Percentiles rank a stretch among this genome's conserved stretches.
Evolutionary conservation across 2,329 filamentous ascomycete genomes (phyloP).

Genomic region (Pseudocercospora eumusae): DNA sequence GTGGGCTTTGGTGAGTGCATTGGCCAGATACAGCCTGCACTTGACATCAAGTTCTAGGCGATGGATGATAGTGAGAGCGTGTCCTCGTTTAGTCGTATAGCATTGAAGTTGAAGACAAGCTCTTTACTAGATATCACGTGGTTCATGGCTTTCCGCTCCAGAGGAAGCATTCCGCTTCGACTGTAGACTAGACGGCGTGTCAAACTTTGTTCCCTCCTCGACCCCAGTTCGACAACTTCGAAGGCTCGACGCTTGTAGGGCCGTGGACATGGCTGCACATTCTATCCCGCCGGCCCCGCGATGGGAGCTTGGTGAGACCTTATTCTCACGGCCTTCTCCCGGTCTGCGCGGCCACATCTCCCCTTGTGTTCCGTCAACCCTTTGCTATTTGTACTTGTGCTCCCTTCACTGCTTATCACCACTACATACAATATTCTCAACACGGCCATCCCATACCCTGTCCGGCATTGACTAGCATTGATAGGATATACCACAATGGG

Average conservation of each 20-base stretch:
- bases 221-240: background rate
- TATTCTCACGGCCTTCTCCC: slow-evolving; percentile 8
- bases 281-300: background rate
- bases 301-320: slow-evolving; percentile 1
- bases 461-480: background rate
- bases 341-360: background rate
- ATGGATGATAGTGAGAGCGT: background rate
- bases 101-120: background rate
- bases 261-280: background rate
- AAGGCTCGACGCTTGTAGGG: background rate
- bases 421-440: background rate
- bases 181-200: background rate
- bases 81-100: background rate
- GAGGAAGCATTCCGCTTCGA: background rate
- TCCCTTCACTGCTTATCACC: background rate
- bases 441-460: background rate
- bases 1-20: slow-evolving; percentile 77
- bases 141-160: background rate
- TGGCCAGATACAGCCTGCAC: slow-evolving; percentile 59
- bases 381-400: slow-evolving; percentile 12
- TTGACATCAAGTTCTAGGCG: slow-evolving; percentile 22
- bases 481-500: slow-evolving; percentile 27
- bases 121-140: background rate
- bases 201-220: slow-evolving; percentile 5
- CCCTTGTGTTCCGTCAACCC: slow-evolving; percentile 17